A percentile compares a stretch with the other conserved stretches of the same genome.
Conservation (phyloP, 352 stramenopile species). For the Globisporangium irregulare region DNA sequence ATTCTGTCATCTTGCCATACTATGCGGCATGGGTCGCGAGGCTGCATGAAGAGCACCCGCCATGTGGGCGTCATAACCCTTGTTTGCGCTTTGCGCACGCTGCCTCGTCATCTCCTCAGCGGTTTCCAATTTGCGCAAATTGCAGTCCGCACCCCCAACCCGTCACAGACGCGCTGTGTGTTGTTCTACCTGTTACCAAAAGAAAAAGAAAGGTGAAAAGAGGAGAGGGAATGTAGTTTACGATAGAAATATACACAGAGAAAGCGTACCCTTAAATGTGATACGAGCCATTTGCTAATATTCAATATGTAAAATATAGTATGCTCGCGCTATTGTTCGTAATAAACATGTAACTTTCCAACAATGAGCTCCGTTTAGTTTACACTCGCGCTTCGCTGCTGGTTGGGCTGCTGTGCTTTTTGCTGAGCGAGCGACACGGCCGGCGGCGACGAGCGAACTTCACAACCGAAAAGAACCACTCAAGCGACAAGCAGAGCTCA, state of each 20-base stretch:
- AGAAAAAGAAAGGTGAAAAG: constrained; percentile 7
- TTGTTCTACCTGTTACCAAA: not conserved
- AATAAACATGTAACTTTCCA: not conserved
- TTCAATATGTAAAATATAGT: not conserved
- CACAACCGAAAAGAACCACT: constrained; percentile 3
- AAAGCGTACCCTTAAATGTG: not conserved
- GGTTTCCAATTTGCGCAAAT: constrained; percentile 11
- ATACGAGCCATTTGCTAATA: not conserved
- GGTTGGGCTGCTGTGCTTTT: not conserved
- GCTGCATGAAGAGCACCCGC: not conserved
- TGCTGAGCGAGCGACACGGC: not conserved
- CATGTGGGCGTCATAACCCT: not conserved
- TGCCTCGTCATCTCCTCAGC: constrained; percentile 6
- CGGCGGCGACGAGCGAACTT: not conserved
- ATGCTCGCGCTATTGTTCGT: not conserved
- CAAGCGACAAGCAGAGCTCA: not conserved
- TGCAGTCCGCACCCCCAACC: not conserved
- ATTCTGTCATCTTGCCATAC: no score
- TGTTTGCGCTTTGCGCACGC: not conserved
- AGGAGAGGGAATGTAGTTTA: not conserved
- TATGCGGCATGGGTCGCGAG: not conserved
- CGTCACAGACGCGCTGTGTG: not conserved
- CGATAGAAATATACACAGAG: not conserved
- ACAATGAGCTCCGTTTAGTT: not conserved
- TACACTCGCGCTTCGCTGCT: not conserved